Evolutionary conservation across 2,329 filamentous ascomycete genomes (phyloP).

Genomic region (Paradendryphiella salina): DNA sequence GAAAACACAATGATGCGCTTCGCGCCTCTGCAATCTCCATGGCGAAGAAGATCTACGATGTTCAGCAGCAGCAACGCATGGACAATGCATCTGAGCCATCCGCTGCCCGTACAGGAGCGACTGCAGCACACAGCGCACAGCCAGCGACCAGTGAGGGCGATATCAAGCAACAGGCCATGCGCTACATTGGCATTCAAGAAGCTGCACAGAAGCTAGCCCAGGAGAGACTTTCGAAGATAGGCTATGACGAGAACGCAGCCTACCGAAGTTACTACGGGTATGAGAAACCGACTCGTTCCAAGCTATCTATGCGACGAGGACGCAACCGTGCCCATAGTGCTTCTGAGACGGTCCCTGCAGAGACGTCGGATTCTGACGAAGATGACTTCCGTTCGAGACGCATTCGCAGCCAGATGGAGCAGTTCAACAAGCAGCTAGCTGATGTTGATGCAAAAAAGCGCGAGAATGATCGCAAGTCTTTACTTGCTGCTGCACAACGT

Average conservation of each 20-base stretch:
- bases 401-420: slow-evolving; percentile 78
- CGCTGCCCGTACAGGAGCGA: slow-evolving; percentile 42
- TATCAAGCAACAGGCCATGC: slow-evolving; percentile 57
- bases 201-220: slow-evolving; percentile 84
- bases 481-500: slow-evolving; percentile 78
- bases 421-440: slow-evolving; percentile 69
- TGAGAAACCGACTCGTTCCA: slow-evolving; percentile 54
- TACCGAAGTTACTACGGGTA: slow-evolving; percentile 79
- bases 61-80: slow-evolving; percentile 67
- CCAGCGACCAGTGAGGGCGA: slow-evolving; percentile 46
- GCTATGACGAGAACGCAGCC: slow-evolving; percentile 67
- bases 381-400: slow-evolving; percentile 71
- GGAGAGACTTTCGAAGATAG: slow-evolving; percentile 78
- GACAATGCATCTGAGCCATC: slow-evolving; percentile 50
- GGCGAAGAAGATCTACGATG: slow-evolving; percentile 82
- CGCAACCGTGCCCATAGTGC: slow-evolving; percentile 69
- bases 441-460: slow-evolving; percentile 75
- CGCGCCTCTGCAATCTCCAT: slow-evolving; percentile 85
- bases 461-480: slow-evolving; percentile 70
- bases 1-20: slow-evolving; percentile 70
- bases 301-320: slow-evolving; percentile 57
- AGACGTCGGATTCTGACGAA: slow-evolving; percentile 46
- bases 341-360: slow-evolving; percentile 49
- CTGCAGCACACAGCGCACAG: slow-evolving; percentile 37
- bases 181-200: slow-evolving; percentile 72